Base-by-base conservation (phyloP, 768 basidiomycete genomes). In the Rhodosporidiobolus odoratus region DNA sequence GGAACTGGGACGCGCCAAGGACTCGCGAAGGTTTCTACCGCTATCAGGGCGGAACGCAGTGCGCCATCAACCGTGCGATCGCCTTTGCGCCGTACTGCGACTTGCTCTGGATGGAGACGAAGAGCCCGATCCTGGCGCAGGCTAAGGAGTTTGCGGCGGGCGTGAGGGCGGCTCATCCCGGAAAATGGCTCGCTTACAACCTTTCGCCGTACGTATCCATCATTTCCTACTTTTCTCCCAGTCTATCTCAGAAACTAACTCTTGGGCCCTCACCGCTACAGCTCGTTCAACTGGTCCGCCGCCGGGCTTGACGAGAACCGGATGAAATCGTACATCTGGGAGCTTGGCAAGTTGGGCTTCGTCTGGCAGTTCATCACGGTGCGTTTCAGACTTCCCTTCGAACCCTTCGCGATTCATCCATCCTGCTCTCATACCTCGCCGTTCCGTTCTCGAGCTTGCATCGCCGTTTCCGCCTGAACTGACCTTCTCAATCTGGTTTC, bases 321-420 rank as follows among this genome's bases (percentile, higher is more conserved):
- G 75, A 98, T 92, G 92, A 84, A 90, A 79, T 81, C 84, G 47
- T 98, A 86, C 79, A 86, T 97, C 45, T 95, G 94, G 95, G 85
- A 91, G 77, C 84, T 99, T 34, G 95, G 91, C 57, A 94, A 89
- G 83, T 86, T 96, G 57, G 94, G 94, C 43, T 98, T 97, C 81
- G 88, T 93, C 76, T 98, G 94, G 93, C 94, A 98, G 80, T 98
- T 99, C 83, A 96, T 97, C 81, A 96, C 94, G 75, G 91, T 93
- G 61, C 76, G 89, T 37, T 5, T 10, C 54, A 50, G 65, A 25
- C 25, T 40, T 50, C 32, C 32, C 64, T 47, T 60, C 48, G 63
- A n/a, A n/a, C n/a, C 15, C 58, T 59, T 50, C 53, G 60, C 47
- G 38, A 27, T 35, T 6, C 45, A 6, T 79, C 32, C n/a, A 30